Evolutionary conservation across 139 green algal species (phyloP), one percentile per base, ranked within the genome.

Genomic region (Haematococcus sp.): DNA sequence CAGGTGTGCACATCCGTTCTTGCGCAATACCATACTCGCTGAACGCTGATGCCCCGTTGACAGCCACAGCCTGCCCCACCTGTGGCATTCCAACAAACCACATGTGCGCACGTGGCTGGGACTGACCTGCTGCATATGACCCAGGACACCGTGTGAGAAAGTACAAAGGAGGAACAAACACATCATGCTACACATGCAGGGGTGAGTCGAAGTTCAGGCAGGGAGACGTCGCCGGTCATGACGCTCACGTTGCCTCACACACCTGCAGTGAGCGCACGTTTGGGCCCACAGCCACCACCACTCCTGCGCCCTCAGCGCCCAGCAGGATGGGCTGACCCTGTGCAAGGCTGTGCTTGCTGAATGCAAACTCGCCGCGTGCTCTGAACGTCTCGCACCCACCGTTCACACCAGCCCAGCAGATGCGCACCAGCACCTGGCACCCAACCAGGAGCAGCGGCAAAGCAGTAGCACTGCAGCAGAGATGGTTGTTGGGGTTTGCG

Each of bases 341-440:
- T 23, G 22, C 63, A 17, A n/a, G 63, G 33, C 35, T 34, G n/a
- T 33, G 27, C n/a, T 20, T 27, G 23, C 40, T 20, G 40, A 20
- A 54, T 19, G 7, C 64, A 60, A 23, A 28, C 56, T 90, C 82
- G 7, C 77, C 86, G 0, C 86, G 75, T 0, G 46, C 79, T 0
- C 88, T 58, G 67, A 93, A 93, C 0, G 88, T 93, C 61, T 93
- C 88, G 64, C 88, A 93, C 40, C 88, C 88, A 15, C 86, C 88
- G 58, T 93, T 93, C 34, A 93, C 70, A 46, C 88, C 88, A 25
- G 88, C 87, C 23, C 76, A 86, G 0, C 40, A n/a, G 5, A 93
- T 52, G 2, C 71, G 77, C 20, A 91, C 61, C 19, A 91, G 72
- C 20, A 88, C 86, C 85, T 90, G 74, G 68, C 59, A 22, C 20